Percentiles rank a stretch among this genome's conserved stretches.
Evolutionary conservation across 768 basidiomycete species (phyloP).

Genomic region (Pulveroboletus ravenelii): DNA sequence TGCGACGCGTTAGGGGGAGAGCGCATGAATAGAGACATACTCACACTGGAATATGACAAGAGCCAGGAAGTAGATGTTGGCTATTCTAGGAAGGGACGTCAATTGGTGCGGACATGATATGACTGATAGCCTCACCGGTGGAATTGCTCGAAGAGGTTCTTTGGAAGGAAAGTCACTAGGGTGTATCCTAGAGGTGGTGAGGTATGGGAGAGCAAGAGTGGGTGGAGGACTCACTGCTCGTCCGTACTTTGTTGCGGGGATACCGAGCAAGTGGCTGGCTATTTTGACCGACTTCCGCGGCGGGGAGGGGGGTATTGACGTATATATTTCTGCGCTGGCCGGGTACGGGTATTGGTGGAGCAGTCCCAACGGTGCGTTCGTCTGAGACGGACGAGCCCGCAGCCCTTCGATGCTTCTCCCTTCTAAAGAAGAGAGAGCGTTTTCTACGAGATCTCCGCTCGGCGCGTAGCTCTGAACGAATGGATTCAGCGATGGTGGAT

Average conservation of each 20-base stretch:
- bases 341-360: constrained; percentile 40
- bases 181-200: constrained; percentile 68
- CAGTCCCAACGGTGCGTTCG: constrained; percentile 12
- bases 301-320: constrained; percentile 67
- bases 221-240: constrained; percentile 64
- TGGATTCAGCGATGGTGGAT: constrained; percentile 83
- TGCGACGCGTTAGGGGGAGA: constrained; percentile 27
- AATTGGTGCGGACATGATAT: neutral
- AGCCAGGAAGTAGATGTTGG: constrained; percentile 88
- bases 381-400: constrained; percentile 31
- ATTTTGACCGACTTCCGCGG: constrained; percentile 57
- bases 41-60: constrained; percentile 77
- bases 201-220: neutral
- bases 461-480: constrained; percentile 69
- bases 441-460: constrained; percentile 50
- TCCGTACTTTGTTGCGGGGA: constrained; percentile 88
- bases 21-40: constrained; percentile 14
- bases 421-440: constrained; percentile 55
- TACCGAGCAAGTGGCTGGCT: constrained; percentile 83
- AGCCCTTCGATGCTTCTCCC: constrained; percentile 41
- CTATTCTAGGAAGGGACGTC: constrained; percentile 47
- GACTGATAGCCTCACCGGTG: constrained; percentile 50
- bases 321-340: constrained; percentile 72
- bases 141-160: constrained; percentile 95
- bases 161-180: constrained; percentile 83